Evolutionary conservation across 345 rosid species (phyloP).

Genomic region (Hirschfeldia incana): DNA sequence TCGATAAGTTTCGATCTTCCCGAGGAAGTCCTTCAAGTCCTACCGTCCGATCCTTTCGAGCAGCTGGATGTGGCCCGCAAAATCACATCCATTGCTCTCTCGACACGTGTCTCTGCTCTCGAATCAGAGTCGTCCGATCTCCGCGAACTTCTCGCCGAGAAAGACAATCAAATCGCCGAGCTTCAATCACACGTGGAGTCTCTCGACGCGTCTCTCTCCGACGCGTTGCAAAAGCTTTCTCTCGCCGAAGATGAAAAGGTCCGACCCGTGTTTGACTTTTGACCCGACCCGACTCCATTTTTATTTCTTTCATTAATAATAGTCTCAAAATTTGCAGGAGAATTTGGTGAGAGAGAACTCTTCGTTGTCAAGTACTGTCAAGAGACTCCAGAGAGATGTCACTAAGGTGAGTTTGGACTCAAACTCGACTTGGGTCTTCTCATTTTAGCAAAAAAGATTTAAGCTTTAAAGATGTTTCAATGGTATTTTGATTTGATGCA

Average conservation of each 20-base stretch:
- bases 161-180: slow-evolving; percentile 61
- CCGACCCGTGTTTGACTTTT: slow-evolving; percentile 15
- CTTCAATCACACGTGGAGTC: slow-evolving; percentile 66
- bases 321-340: slow-evolving; percentile 51
- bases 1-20: slow-evolving; percentile 67
- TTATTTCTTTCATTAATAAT: neutral
- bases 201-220: slow-evolving; percentile 70
- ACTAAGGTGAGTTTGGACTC: slow-evolving; percentile 53
- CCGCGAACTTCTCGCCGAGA: slow-evolving; percentile 55
- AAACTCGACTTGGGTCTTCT: slow-evolving; percentile 3
- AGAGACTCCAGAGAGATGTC: slow-evolving; percentile 94
- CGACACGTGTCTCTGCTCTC: slow-evolving; percentile 80
- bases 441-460: neutral
- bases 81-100: slow-evolving; percentile 90
- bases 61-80: slow-evolving; percentile 98
- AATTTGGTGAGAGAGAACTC: slow-evolving; percentile 64
- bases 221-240: slow-evolving; percentile 58
- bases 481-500: slow-evolving; percentile 29
- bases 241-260: slow-evolving; percentile 67
- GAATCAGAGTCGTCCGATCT: slow-evolving; percentile 75
- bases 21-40: slow-evolving; percentile 61
- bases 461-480: slow-evolving; percentile 7
- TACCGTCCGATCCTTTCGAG: slow-evolving; percentile 93
- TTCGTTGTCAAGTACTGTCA: slow-evolving; percentile 59
- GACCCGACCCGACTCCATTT: neutral